phyloP scores from a whole-genome alignment of 768 basidiomycete species.

The Royoungia palumana region DNA sequence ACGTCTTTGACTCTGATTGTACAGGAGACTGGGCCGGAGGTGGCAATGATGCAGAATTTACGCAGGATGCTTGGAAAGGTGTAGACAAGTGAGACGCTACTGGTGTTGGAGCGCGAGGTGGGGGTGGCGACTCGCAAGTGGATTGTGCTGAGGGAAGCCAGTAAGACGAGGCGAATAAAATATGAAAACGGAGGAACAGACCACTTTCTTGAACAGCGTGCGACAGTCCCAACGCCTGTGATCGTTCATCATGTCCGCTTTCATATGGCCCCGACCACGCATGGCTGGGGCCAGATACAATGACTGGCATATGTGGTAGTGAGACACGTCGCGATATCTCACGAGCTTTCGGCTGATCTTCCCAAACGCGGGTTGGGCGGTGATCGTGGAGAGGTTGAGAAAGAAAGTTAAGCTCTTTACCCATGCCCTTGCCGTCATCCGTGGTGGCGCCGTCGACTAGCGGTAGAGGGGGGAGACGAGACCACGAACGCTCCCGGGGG shows the following conservation, averaged over 20 bases:
- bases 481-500: constrained; percentile 4
- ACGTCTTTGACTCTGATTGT: constrained; percentile 1
- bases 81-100: not conserved
- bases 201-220: constrained; percentile 8
- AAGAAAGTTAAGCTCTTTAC: not conserved
- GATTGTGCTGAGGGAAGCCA: not conserved
- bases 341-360: constrained; percentile 14
- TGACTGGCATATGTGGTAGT: constrained; percentile 1
- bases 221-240: not conserved
- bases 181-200: constrained; percentile 1
- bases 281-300: not conserved
- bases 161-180: constrained; percentile 8
- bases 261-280: not conserved
- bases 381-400: constrained; percentile 10
- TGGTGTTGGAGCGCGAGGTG: not conserved
- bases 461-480: constrained; percentile 5
- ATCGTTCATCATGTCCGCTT: not conserved
- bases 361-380: constrained; percentile 28
- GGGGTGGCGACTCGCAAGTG: not conserved
- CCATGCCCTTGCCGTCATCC: not conserved
- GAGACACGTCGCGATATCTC: constrained; percentile 14
- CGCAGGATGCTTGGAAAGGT: not conserved
- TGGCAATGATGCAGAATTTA: not conserved
- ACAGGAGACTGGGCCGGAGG: not conserved
- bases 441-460: not conserved